Percentiles rank a stretch among this genome's conserved stretches.
Evolutionary conservation across 179 eudicot genomes (phyloP).

Genomic region (Actinidia arguta): DNA sequence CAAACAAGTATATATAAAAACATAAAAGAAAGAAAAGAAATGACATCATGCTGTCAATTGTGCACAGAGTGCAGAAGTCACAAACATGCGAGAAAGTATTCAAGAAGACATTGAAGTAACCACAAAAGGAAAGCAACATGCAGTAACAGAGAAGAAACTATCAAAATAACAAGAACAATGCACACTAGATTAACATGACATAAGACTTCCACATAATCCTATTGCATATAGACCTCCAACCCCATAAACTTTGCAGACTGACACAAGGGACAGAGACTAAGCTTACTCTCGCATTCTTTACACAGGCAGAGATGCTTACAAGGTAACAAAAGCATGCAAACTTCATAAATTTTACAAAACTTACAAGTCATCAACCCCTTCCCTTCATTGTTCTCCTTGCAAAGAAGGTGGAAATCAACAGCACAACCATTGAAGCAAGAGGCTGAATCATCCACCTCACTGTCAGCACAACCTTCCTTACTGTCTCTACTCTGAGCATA

Average conservation of each 20-base stretch:
- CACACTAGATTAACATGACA: slow-evolving; percentile 10
- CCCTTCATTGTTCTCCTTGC: slow-evolving; percentile 43
- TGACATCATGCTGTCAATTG: background rate
- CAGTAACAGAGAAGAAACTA: background rate
- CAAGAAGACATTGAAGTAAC: too few species aligned
- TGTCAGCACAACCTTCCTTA: slow-evolving; percentile 75
- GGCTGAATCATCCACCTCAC: slow-evolving; percentile 65
- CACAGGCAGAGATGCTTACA: slow-evolving; percentile 78
- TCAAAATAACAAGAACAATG: background rate
- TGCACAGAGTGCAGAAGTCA: background rate
- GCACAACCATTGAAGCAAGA: slow-evolving; percentile 65
- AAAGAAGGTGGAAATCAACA: slow-evolving; percentile 48
- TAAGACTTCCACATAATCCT: slow-evolving; percentile 22
- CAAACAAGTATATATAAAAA: too few species aligned
- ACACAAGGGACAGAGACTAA: slow-evolving; percentile 66
- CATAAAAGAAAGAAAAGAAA: background rate
- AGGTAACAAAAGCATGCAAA: slow-evolving; percentile 74
- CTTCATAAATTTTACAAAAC: slow-evolving; percentile 57
- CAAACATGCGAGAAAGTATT: background rate
- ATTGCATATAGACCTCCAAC: slow-evolving; percentile 62
- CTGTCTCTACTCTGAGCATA: slow-evolving; percentile 60
- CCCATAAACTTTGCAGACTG: slow-evolving; percentile 50
- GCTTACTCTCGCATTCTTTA: slow-evolving; percentile 63
- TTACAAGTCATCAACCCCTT: slow-evolving; percentile 56
- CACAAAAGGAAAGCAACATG: background rate